Evolutionary conservation across 257 asterid species (phyloP), one percentile per base, ranked within the genome.

Genomic region (Gentiana macrophylla): DNA sequence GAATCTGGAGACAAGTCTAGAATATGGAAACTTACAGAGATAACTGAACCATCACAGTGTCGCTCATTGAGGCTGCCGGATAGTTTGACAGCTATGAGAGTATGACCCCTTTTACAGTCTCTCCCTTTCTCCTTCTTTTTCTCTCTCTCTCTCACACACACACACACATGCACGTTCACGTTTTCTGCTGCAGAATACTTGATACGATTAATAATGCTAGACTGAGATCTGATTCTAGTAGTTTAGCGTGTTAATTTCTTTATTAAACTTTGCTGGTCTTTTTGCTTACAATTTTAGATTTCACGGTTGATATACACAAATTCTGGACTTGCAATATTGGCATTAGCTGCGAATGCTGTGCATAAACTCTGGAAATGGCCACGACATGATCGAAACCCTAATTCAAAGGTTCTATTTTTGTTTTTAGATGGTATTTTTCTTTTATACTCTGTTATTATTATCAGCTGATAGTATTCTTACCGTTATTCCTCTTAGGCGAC

Each of bases 311-410:
- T 74, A 52, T 81, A 78, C 56, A 78, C 85, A 51, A 78, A 81
- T 69, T 70, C 83, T 8, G 89, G 85, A 67, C 52, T 62, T 61
- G 75, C 79, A 65, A 73, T 81, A 71, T 56, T 81, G 72, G 85
- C 89, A 35, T 64, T 81, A 59, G 70, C 84, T 53, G 66, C 81
- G 51, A 81, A 81, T 67, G 89, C 85, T 37, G 77, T 78, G 45
- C 89, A 81, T 80, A 81, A 76, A 55, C 83, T 81, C 55, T 81
- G 85, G 85, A 78, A 76, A 71, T 81, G 85, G 89, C 76, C 82
- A 32, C 71, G 75, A 73, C 75, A 62, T 73, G 84, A 75, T 2
- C 70, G 77, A 12, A 65, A 70, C 63, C 75, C 77, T 10, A 36
- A 72, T 32, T 77, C 74, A 73, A 73, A 78, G 89, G 85, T 81